Base-by-base conservation (phyloP, 495 filamentous ascomycete genomes). In the Corynascus novoguineensis region DNA sequence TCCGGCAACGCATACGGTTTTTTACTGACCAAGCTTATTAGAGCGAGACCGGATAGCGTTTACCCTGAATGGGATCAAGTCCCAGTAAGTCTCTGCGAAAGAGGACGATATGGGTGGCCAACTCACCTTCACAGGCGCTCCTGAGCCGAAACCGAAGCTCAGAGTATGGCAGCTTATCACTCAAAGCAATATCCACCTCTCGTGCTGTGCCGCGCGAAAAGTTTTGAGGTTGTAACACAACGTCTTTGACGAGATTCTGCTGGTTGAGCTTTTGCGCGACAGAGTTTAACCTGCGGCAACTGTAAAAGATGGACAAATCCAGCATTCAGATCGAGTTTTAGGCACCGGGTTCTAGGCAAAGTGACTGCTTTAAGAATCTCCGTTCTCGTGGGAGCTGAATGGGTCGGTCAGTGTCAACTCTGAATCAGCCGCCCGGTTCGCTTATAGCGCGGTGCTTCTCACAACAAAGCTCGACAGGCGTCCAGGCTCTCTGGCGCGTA, bases 31-130 rank as follows among this genome's bases (percentile, higher is more conserved):
- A 22, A 15, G 3, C 24, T 2, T 15, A n/a, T 25, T 9, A 10
- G 24, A 15, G 0, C 66, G 69, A 68, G 60, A 67, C 62, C 60
- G 70, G 51, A 53, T 55, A 53, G 32, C 57, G 58, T 49, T 60
- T 60, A 63, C 65, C 68, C 68, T 14, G 19, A 44, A 11, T 11
- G 11, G 22, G 22, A 22, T 11, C 21, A 12, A 25, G 41, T 11
- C 21, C 3, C 41, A 12, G 41, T 44, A 22, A 14, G n/a, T 22
- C 22, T 25, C 41, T 44, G 41, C 8, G 41, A 21, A 32, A 11
- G 40, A 11, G 19, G 19, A 44, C 12, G 40, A 12, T 14, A 24
- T 5, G 5, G 21, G 4, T 35, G 6, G 3, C 15, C 8, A 6
- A 29, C 44, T 47, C 44, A 47, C 44, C 3, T 47, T 28, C 1